Conservation (phyloP, 2,329 filamentous ascomycete genomes). For the Curvularia sp. region DNA sequence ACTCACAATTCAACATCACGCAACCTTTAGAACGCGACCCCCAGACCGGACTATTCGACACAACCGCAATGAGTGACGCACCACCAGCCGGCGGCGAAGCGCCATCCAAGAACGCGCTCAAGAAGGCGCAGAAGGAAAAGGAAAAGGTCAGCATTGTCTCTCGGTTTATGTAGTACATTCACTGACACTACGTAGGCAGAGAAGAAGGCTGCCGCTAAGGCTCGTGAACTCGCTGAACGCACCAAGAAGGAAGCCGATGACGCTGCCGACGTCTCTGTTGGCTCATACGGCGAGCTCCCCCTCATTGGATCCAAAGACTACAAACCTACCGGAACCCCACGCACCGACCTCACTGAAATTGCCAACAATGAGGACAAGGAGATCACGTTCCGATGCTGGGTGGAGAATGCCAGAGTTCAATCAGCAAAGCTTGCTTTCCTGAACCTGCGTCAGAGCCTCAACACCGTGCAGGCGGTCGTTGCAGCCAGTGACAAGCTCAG, state of each 20-base stretch:
- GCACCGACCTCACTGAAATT: slow-evolving; percentile 63
- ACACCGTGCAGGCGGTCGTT: slow-evolving; percentile 83
- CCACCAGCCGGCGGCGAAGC: slow-evolving; percentile 34
- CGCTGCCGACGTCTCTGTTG: slow-evolving; percentile 70
- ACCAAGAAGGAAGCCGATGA: slow-evolving; percentile 67
- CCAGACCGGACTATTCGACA: neutral
- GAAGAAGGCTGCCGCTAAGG: slow-evolving; percentile 51
- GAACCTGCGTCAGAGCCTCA: slow-evolving; percentile 77
- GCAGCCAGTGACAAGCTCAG: slow-evolving; percentile 67
- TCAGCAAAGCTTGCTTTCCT: slow-evolving; percentile 91
- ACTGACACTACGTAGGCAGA: slow-evolving; percentile 42
- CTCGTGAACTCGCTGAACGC: slow-evolving; percentile 60
- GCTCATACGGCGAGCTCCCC: slow-evolving; percentile 78
- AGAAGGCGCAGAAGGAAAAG: slow-evolving; percentile 53
- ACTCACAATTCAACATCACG: slow-evolving; percentile 13
- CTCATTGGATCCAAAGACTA: slow-evolving; percentile 62
- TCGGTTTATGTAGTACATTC: slow-evolving; percentile 1
- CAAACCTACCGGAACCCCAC: slow-evolving; percentile 61
- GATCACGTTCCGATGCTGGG: slow-evolving; percentile 77
- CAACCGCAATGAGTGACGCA: slow-evolving; percentile 43
- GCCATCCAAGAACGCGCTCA: slow-evolving; percentile 52
- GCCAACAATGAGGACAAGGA: slow-evolving; percentile 50
- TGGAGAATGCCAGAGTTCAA: slow-evolving; percentile 88
- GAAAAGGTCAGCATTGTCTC: slow-evolving; percentile 43
- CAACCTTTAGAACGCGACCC: slow-evolving; percentile 4